Evolutionary conservation across 768 basidiomycete species (phyloP).

Genomic region (Infundibulicybe gibba): DNA sequence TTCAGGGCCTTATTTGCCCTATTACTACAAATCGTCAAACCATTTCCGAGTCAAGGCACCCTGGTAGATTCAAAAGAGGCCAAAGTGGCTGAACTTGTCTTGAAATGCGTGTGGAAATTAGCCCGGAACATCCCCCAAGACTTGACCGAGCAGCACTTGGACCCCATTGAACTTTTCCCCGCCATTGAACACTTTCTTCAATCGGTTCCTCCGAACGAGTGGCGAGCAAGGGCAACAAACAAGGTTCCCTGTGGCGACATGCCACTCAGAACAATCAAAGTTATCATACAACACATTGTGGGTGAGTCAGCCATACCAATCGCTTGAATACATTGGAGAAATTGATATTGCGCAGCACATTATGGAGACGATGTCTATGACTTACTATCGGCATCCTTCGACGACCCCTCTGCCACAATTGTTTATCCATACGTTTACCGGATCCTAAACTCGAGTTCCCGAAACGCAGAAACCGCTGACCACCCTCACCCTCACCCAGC

Average conservation of each 20-base stretch:
- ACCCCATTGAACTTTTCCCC: slow-evolving; percentile 85
- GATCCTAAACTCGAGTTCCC: slow-evolving; percentile 71
- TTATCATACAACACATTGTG: slow-evolving; percentile 95
- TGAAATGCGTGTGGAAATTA: slow-evolving; percentile 98
- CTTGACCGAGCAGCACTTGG: slow-evolving; percentile 72
- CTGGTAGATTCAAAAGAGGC: slow-evolving; percentile 74
- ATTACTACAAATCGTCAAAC: slow-evolving; percentile 78
- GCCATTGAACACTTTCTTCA: slow-evolving; percentile 94
- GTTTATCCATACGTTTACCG: slow-evolving; percentile 95
- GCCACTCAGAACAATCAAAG: slow-evolving; percentile 97
- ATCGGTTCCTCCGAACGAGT: slow-evolving; percentile 92
- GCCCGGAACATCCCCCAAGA: slow-evolving; percentile 93
- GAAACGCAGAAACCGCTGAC: slow-evolving; percentile 28
- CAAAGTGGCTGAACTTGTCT: slow-evolving; percentile 86
- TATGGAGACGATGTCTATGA: slow-evolving; percentile 91
- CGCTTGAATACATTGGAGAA: slow-evolving; percentile 1
- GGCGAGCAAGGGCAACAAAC: slow-evolving; percentile 88
- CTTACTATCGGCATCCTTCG: slow-evolving; percentile 84
- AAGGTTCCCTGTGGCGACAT: slow-evolving; percentile 95
- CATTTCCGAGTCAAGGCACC: slow-evolving; percentile 75
- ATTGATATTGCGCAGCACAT: slow-evolving; percentile 46
- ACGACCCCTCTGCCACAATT: slow-evolving; percentile 95
- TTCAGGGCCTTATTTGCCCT: slow-evolving; percentile 74
- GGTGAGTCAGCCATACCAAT: slow-evolving; percentile 50
- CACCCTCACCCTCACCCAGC: slow-evolving; percentile 36